Percentiles rank a stretch among this genome's conserved stretches.
phyloP scores from a whole-genome alignment of 345 rosid species.

The Excoecaria cochinchinensis region DNA sequence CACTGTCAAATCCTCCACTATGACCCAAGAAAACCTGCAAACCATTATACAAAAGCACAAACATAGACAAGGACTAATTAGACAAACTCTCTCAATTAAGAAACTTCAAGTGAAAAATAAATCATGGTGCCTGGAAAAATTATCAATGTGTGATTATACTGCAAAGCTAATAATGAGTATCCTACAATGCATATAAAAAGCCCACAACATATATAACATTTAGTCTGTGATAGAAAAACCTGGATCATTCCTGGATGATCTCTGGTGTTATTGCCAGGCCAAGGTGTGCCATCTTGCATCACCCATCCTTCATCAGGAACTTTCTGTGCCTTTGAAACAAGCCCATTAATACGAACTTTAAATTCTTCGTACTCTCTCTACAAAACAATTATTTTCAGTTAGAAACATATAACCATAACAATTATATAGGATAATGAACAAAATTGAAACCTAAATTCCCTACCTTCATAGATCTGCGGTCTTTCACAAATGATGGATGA shows the following conservation, averaged over 20 bases:
- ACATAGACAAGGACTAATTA: not conserved
- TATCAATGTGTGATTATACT: not conserved
- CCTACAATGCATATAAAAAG: not conserved
- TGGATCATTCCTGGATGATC: constrained; percentile 80
- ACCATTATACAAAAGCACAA: not conserved
- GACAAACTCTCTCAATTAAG: not conserved
- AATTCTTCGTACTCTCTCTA: constrained; percentile 77
- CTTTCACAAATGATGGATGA: constrained; percentile 58
- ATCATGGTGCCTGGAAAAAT: not conserved
- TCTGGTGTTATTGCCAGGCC: constrained; percentile 67
- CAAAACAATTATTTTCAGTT: constrained; percentile 2
- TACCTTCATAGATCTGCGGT: constrained; percentile 72
- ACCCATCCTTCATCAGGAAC: constrained; percentile 72
- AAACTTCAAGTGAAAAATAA: not conserved
- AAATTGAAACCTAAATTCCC: not conserved
- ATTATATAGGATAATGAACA: not conserved
- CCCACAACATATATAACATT: not conserved
- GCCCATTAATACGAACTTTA: constrained; percentile 56
- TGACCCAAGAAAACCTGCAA: constrained; percentile 37
- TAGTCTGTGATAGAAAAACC: constrained; percentile 28
- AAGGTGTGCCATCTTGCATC: constrained; percentile 73
- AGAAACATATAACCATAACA: not conserved
- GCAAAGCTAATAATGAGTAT: not conserved
- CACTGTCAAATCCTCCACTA: constrained; percentile 36
- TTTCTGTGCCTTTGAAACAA: constrained; percentile 60